phyloP scores from a whole-genome alignment of 345 rosid species.

The Eucalyptus sp. region DNA sequence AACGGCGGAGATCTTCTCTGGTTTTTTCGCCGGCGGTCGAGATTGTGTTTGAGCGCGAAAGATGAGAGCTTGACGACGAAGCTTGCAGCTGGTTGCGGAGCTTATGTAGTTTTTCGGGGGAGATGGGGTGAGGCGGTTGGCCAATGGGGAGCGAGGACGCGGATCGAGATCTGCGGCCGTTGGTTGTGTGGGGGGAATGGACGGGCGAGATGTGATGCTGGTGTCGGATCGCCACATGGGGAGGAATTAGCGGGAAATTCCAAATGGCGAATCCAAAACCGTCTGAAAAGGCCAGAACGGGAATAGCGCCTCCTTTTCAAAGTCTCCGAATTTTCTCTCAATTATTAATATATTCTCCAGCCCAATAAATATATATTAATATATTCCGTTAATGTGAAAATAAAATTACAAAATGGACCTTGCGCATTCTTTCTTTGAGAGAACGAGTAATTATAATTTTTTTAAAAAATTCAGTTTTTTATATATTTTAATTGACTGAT shows the following conservation, averaged over 20 bases:
- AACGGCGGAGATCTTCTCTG: background rate
- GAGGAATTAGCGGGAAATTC: background rate
- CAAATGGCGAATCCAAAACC: background rate
- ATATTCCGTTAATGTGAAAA: background rate
- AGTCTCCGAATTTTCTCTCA: background rate
- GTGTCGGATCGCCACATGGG: background rate
- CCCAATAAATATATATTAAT: no score
- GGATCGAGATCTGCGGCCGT: background rate
- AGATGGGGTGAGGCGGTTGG: background rate
- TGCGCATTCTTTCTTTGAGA: background rate
- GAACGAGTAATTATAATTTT: background rate
- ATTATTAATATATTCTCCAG: no score
- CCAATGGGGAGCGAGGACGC: slow-evolving; percentile 1
- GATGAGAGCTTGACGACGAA: background rate
- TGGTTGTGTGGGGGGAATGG: background rate
- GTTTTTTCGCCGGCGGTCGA: background rate
- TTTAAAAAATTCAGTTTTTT: no score
- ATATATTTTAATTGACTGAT: no score
- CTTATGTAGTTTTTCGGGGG: background rate
- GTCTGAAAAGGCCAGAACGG: background rate
- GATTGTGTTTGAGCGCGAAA: background rate
- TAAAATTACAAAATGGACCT: background rate
- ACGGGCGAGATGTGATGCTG: background rate
- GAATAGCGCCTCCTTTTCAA: background rate
- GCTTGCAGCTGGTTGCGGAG: background rate